These are phyloP conservation scores for Carex littledalei DNA, from an alignment of 176 grass and related monocot genomes.

Conservation along the genomic window DNA sequence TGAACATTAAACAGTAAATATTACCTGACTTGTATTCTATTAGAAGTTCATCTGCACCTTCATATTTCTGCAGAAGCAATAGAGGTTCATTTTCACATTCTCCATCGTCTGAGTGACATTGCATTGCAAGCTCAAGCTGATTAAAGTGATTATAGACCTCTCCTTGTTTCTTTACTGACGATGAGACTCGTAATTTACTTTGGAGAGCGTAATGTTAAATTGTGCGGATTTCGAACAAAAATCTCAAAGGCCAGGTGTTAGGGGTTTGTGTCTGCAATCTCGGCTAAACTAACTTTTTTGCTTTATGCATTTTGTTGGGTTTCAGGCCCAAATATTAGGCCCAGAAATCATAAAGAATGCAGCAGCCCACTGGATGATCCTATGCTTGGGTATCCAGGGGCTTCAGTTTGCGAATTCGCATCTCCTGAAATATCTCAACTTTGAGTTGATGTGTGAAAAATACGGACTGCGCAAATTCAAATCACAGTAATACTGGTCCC, in stretches of 20 bases:
- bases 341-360: not conserved
- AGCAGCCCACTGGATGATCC: not conserved
- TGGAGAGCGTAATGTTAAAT: too few relatives aligned
- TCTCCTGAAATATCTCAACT: too few relatives aligned
- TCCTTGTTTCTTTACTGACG: not conserved
- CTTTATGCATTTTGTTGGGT: not conserved
- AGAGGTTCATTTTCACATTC: too few relatives aligned
- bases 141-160: not conserved
- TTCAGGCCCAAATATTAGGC: not conserved
- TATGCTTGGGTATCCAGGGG: not conserved
- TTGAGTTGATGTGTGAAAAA: too few relatives aligned
- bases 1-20: too few relatives aligned
- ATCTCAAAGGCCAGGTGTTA: not conserved
- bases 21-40: too few relatives aligned
- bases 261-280: not conserved
- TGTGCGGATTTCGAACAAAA: too few relatives aligned
- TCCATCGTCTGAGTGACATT: not conserved
- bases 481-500: too few relatives aligned
- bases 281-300: not conserved
- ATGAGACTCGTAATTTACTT: not conserved
- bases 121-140: not conserved
- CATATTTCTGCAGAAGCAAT: too few relatives aligned
- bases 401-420: not conserved
- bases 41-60: too few relatives aligned
- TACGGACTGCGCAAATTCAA: too few relatives aligned